Conservation (phyloP, 768 basidiomycete genomes). For the Stropharia rugosoannulata region DNA sequence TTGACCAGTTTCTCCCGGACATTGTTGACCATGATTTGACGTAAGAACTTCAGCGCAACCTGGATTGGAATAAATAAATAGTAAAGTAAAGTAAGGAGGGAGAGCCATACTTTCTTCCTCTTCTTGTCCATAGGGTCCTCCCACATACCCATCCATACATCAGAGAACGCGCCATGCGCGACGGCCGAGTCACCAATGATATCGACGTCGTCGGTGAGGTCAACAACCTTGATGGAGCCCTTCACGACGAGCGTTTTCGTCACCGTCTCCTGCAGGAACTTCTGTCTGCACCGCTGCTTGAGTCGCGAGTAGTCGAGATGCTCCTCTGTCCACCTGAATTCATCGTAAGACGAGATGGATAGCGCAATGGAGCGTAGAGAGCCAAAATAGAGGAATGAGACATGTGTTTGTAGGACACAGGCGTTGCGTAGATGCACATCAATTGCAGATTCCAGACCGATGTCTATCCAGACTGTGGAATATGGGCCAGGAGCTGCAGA, state of each 20-base stretch:
- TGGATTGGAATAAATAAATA: constrained; percentile 17
- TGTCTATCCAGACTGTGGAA: constrained; percentile 36
- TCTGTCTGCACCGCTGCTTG: constrained; percentile 57
- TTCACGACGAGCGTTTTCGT: constrained; percentile 55
- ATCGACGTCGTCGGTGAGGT: constrained; percentile 55
- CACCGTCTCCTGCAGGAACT: constrained; percentile 51
- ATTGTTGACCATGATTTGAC: constrained; percentile 49
- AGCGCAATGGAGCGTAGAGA: constrained; percentile 50
- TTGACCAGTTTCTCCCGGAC: constrained; percentile 52
- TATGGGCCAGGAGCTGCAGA: constrained; percentile 15
- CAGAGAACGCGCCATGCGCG: constrained; percentile 56
- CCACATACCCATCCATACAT: constrained; percentile 63
- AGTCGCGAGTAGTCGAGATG: constrained; percentile 54
- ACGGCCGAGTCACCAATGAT: constrained; percentile 46
- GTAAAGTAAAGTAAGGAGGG: neutral
- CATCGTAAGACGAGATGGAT: constrained; percentile 55
- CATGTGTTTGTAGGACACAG: constrained; percentile 55
- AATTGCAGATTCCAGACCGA: constrained; percentile 47
- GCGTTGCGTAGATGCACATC: constrained; percentile 65
- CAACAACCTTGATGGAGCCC: constrained; percentile 45
- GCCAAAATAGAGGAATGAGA: constrained; percentile 48
- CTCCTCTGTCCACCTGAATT: constrained; percentile 56
- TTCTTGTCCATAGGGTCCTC: constrained; percentile 42
- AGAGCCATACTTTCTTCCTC: constrained; percentile 29
- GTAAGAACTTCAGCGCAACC: constrained; percentile 61